Evolutionary conservation across 352 stramenopile genomes (phyloP).

Genomic region (Phytophthora chlamydospora): DNA sequence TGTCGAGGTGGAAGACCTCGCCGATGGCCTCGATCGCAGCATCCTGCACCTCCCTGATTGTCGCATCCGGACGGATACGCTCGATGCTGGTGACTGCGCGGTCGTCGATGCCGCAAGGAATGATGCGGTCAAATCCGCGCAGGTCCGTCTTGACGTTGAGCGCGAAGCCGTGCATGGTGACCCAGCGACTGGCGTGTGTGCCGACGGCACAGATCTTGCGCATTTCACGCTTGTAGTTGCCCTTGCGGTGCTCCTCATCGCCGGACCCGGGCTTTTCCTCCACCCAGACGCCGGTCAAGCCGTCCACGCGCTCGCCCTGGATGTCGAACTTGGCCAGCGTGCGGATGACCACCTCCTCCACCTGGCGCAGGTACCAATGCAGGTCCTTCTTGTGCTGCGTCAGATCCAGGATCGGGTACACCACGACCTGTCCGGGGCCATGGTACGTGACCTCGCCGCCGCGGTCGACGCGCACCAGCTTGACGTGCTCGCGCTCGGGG

Average conservation of each 20-base stretch:
- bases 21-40: constrained; percentile 68
- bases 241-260: constrained; percentile 21
- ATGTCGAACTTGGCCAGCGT: constrained; percentile 91
- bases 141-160: constrained; percentile 97
- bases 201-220: constrained; percentile 97
- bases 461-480: constrained; percentile 97
- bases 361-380: constrained; percentile 96
- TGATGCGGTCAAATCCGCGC: constrained; percentile 93
- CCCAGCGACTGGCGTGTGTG: constrained; percentile 95
- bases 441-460: constrained; percentile 99
- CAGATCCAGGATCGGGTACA: constrained; percentile 98
- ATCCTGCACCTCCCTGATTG: constrained; percentile 65
- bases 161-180: constrained; percentile 98
- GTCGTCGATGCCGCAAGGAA: constrained; percentile 97
- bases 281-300: constrained; percentile 97
- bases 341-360: constrained; percentile 96
- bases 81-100: constrained; percentile 86
- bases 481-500: constrained; percentile 60
- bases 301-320: constrained; percentile 88
- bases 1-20: constrained; percentile 75
- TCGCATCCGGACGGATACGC: constrained; percentile 51
- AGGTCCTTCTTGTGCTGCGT: constrained; percentile 95
- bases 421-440: constrained; percentile 96
- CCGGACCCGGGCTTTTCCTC: constrained; percentile 40
- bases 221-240: constrained; percentile 63